Evolutionary conservation across 2,329 filamentous ascomycete species (phyloP), one percentile per base, ranked within the genome.

Genomic region (Diaporthe citrichinensis): DNA sequence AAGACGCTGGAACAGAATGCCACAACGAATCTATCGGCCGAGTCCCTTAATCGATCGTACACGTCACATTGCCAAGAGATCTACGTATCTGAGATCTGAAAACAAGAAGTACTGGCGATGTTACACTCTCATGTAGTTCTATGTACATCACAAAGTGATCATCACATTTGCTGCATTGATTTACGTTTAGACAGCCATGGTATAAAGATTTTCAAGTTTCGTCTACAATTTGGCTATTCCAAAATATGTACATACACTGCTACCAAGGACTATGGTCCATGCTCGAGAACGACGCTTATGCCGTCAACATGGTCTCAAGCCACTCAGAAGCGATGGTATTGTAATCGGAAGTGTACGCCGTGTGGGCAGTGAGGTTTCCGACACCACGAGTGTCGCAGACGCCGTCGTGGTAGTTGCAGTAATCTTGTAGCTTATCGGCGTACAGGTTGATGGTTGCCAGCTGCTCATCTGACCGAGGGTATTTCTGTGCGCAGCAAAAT

Each of bases 341-440:
- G 39, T 68, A 74, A 2, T 58, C 59, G n/a, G 36, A 9, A 1
- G 25, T 39, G 41, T 69, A 74, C 2, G 72, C 72, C 15, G n/a
- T 68, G 23, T 74, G 72, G 2, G 36, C 28, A 49, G 72, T 36
- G 17, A 74, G 72, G 15, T 28, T 28, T 28, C 51, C 51, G 51
- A 20, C 36, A 8, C 25, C 46, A 20, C 36, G 36, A 23, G 61
- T 51, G 15, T 31, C 25, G n/a, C 72, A 68, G 12, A 74, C 72
- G 4, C 46, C 34, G 39, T 74, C 72, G 25, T 53, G 61, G 34
- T 59, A 74, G 28, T 68, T 74, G 51, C 72, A 74, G 36, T 53
- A 74, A 41, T 74, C 72, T 6, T n/a, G 46, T 8, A 68, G 49
- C 6, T 23, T 46, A 9, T 46, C 20, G 14, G 31, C 39, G 72